Conservation (phyloP, 179 eudicot genomes). For the Corrigiola litoralis region DNA sequence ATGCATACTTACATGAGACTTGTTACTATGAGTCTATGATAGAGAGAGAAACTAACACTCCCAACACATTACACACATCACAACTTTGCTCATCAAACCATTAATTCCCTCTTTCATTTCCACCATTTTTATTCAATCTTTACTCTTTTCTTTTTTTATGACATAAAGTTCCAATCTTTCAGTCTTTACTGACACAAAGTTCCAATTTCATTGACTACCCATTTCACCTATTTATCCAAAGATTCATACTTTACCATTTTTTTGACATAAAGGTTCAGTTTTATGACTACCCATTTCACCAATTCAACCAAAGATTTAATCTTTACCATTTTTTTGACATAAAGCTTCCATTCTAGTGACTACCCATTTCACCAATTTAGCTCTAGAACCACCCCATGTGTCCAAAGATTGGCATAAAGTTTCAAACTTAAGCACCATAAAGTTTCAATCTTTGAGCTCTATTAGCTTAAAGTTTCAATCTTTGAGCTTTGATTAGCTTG, state of each 20-base stretch:
- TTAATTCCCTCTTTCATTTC: not conserved
- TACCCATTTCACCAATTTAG: no score
- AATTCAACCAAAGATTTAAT: not conserved
- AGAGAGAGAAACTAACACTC: not conserved
- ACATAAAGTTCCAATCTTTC: not conserved
- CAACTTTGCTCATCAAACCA: not conserved
- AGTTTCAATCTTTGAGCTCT: no score
- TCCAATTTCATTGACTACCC: not conserved
- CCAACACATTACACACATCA: not conserved
- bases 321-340: no score
- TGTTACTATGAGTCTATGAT: not conserved
- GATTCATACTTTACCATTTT: conserved; percentile 1
- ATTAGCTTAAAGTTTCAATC: not conserved
- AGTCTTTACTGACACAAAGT: not conserved
- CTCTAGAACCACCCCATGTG: no score
- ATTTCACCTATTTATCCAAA: not conserved
- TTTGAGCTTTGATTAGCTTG: not conserved
- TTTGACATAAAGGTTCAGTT: not conserved
- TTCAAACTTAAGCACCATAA: not conserved
- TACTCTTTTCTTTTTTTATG: not conserved
- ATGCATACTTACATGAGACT: not conserved
- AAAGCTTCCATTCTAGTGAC: no score
- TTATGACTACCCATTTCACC: not conserved
- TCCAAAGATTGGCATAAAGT: no score
- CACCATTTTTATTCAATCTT: not conserved